Base-by-base conservation (phyloP, 768 basidiomycete genomes). In the Austroboletus festivus region DNA sequence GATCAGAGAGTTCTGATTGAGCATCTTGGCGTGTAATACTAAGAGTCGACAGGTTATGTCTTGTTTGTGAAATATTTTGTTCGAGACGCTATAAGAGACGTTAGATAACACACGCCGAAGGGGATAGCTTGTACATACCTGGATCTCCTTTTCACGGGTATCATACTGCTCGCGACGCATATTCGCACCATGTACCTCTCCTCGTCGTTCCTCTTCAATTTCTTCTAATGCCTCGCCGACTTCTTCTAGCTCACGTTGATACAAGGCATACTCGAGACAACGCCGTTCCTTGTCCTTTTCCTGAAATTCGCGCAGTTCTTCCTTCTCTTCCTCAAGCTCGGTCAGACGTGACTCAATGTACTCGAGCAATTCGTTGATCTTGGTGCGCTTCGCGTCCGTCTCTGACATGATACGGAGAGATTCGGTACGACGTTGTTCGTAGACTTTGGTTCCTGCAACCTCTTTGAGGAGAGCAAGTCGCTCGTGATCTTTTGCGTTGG, bases 271-370 rank as follows among this genome's bases (percentile, higher is more conserved):
- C 64, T 99, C 96, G 59, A 97, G 73, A 65, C 93, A 95, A 34
- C 95, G 77, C 31, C 95, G 75, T 50, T 97, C 92, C 67, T 92
- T 91, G 63, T 99, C 96, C 64, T 93, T 93, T 54, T 90, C 85
- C 65, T 96, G 93, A 62, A 90, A 99, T 65, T 96, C 93, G 63
- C 94, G 95, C 47, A 99, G 70, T 64, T 99, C 96, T 55, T 95
- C 91, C 64, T 98, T 98, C 71, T 99, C 96, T 61, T 96, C 93
- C 61, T 99, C 95, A 7, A 98, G 83, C 68, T 98, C 95, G 3
- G 76, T 72, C 44, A 99, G 71, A 3, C 94, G 83, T 9, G 89
- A 85, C 52, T 97, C 92, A 60, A 98, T 97, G 61, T 89, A 92
- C 2, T 86, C 83, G 18, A 97, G 77, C 10, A 96, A 71, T 56